Percentiles rank a stretch among this genome's conserved stretches.
Evolutionary conservation across 345 rosid genomes (phyloP).

Genomic region (Punica granatum): DNA sequence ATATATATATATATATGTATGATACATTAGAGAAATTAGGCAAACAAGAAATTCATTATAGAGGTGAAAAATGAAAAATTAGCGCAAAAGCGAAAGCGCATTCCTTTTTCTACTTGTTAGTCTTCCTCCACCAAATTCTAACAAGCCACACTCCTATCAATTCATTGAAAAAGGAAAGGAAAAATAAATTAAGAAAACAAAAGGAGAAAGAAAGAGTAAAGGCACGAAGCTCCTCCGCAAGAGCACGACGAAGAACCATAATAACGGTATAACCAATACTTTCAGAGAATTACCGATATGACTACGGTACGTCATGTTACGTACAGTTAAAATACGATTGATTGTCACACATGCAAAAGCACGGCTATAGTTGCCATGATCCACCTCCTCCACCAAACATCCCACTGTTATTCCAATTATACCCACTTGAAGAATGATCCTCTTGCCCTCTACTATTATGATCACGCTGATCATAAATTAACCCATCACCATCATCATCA

Average conservation of each 20-base stretch:
- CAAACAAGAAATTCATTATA: neutral
- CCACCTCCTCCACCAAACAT: conserved; percentile 2
- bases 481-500: neutral
- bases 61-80: too few relatives aligned
- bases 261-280: too few relatives aligned
- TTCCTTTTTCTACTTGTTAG: neutral
- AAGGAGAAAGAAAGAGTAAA: neutral
- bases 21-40: neutral
- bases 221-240: neutral
- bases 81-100: neutral
- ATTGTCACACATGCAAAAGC: too few relatives aligned
- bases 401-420: neutral
- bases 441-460: neutral
- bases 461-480: neutral
- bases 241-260: too few relatives aligned
- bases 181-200: neutral
- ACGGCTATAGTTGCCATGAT: conserved; percentile 4
- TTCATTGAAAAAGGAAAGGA: too few relatives aligned
- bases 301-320: too few relatives aligned
- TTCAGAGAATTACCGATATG: too few relatives aligned
- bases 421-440: neutral
- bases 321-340: too few relatives aligned
- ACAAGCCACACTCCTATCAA: neutral
- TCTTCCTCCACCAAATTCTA: neutral
- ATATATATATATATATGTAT: too few relatives aligned